Evolutionary conservation across 352 stramenopile species (phyloP).

Genomic region (Elongisporangium undulatum): DNA sequence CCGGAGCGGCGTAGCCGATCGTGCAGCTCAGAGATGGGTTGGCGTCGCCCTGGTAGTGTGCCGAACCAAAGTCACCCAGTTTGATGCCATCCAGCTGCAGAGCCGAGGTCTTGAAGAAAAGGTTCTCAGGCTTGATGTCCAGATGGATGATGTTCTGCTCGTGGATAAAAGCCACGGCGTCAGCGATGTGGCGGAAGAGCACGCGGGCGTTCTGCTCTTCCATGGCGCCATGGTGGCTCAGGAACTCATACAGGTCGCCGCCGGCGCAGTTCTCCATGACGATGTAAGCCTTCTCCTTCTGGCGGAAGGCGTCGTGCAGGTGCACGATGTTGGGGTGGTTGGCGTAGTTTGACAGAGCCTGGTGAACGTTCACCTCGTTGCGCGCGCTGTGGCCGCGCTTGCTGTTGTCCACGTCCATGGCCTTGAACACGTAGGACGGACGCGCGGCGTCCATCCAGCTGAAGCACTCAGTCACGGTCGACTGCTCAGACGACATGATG

Average conservation of each 20-base stretch:
- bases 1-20: constrained; percentile 68
- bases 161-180: constrained; percentile 51
- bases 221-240: constrained; percentile 48
- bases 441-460: constrained; percentile 51
- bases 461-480: constrained; percentile 57
- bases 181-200: constrained; percentile 48
- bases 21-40: constrained; percentile 57
- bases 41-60: constrained; percentile 30
- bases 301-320: constrained; percentile 55
- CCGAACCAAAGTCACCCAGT: constrained; percentile 69
- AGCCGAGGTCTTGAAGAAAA: constrained; percentile 61
- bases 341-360: constrained; percentile 64
- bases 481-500: constrained; percentile 49
- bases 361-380: constrained; percentile 63
- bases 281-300: constrained; percentile 62
- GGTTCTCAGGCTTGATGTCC: constrained; percentile 79
- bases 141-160: constrained; percentile 60
- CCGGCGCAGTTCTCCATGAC: constrained; percentile 59
- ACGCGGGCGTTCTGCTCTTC: constrained; percentile 40
- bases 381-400: constrained; percentile 41
- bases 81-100: constrained; percentile 50
- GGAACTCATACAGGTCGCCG: constrained; percentile 56
- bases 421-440: constrained; percentile 66
- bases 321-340: constrained; percentile 63
- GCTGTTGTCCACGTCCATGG: constrained; percentile 40